These are phyloP conservation scores for Sporopachydermia cereana DNA, from an alignment of 1,139 yeast species.

Conservation along the genomic window DNA sequence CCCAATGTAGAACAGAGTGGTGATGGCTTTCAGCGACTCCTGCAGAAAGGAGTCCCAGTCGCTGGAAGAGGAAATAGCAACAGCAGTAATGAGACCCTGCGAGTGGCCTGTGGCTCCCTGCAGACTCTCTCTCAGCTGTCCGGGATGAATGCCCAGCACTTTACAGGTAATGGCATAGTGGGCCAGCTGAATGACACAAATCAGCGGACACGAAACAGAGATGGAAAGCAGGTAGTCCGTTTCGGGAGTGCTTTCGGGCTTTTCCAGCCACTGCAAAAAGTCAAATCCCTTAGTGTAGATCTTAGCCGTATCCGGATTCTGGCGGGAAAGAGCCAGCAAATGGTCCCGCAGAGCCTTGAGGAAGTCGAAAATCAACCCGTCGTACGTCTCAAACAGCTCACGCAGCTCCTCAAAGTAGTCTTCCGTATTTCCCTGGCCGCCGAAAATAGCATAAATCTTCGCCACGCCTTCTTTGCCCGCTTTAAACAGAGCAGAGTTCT, in stretches of 20 bases:
- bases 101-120: conserved; percentile 96
- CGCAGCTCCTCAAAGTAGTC: conserved; percentile 95
- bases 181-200: conserved; percentile 88
- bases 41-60: conserved; percentile 75
- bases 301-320: conserved; percentile 71
- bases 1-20: conserved; percentile 85
- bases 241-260: conserved; percentile 82
- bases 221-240: conserved; percentile 80
- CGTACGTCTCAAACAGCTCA: conserved; percentile 67
- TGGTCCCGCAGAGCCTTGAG: conserved; percentile 57
- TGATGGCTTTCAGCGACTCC: conserved; percentile 66
- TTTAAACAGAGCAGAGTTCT: conserved; percentile 53
- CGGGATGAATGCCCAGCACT: conserved; percentile 80
- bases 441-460: conserved; percentile 72
- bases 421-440: conserved; percentile 98
- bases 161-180: conserved; percentile 86
- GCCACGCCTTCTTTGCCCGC: conserved; percentile 49
- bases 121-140: conserved; percentile 61
- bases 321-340: conserved; percentile 55
- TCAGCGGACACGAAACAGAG: conserved; percentile 91
- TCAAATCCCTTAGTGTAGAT: conserved; percentile 91
- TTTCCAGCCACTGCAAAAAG: conserved; percentile 73
- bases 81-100: conserved; percentile 91
- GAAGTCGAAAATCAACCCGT: conserved; percentile 63
- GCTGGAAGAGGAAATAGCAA: conserved; percentile 77